A percentile compares a stretch with the other conserved stretches of the same genome.
phyloP scores from a whole-genome alignment of 1,139 yeast genomes.

The Yamadazyma pseudoaaseri region DNA sequence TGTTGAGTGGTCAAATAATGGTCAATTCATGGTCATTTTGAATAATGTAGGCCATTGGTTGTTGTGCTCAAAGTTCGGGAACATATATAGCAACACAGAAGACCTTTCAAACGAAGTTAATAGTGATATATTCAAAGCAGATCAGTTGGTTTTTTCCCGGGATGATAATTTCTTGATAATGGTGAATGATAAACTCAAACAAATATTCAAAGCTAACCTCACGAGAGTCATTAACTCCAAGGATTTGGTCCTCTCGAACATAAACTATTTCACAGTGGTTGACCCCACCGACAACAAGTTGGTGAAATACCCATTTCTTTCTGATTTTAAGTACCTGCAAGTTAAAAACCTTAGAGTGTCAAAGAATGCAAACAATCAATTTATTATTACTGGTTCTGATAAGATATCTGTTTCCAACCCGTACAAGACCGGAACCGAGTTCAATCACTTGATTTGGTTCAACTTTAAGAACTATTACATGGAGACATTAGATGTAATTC shows the following conservation, averaged over 20 bases:
- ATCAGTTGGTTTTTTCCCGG: slow-evolving; percentile 22
- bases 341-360: slow-evolving; percentile 23
- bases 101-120: slow-evolving; percentile 25
- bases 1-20: slow-evolving; percentile 37
- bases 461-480: slow-evolving; percentile 34
- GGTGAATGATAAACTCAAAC: slow-evolving; percentile 16
- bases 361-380: slow-evolving; percentile 26
- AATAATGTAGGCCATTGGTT: slow-evolving; percentile 31
- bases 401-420: slow-evolving; percentile 40
- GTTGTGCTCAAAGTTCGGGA: slow-evolving; percentile 37
- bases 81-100: slow-evolving; percentile 27
- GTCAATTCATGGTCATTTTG: slow-evolving; percentile 28
- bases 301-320: slow-evolving; percentile 30
- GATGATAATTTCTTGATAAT: slow-evolving; percentile 27
- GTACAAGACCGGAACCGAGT: slow-evolving; percentile 19
- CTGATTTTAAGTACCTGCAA: slow-evolving; percentile 26
- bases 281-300: slow-evolving; percentile 15
- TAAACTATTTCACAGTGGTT: slow-evolving; percentile 27
- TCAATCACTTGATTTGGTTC: slow-evolving; percentile 42
- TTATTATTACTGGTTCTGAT: slow-evolving; percentile 31
- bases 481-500: slow-evolving; percentile 33
- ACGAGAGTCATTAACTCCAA: slow-evolving; percentile 16
- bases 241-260: slow-evolving; percentile 22
- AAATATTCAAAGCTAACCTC: slow-evolving; percentile 24
- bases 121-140: slow-evolving; percentile 24